Percentiles rank a stretch among this genome's conserved stretches.
Evolutionary conservation across 1,139 yeast species (phyloP).

Genomic region (Diutina rugosa): DNA sequence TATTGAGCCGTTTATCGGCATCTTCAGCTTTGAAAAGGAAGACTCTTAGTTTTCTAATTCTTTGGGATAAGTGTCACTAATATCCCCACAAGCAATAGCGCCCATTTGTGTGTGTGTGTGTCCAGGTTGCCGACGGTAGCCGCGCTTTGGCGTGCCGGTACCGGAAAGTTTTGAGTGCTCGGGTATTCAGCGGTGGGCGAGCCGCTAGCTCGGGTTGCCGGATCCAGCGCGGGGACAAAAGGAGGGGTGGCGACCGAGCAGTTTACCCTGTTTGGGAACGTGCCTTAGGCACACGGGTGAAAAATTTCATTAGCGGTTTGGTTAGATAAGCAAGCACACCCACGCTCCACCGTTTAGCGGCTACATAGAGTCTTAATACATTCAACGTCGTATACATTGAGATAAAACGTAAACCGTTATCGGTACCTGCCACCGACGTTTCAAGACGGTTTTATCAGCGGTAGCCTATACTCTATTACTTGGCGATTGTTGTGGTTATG

Average conservation of each 20-base stretch:
- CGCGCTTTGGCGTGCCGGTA: background rate
- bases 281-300: too few relatives aligned
- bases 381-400: background rate
- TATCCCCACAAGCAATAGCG: too few relatives aligned
- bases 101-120: background rate
- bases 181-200: background rate
- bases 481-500: background rate
- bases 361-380: background rate
- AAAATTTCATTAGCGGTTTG: too few relatives aligned
- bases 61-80: too few relatives aligned
- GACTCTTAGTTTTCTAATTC: slow-evolving; percentile 6
- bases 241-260: background rate
- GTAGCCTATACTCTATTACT: too few relatives aligned
- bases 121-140: background rate
- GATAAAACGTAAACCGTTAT: too few relatives aligned
- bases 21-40: slow-evolving; percentile 38
- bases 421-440: too few relatives aligned
- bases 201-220: background rate
- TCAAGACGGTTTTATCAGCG: too few relatives aligned
- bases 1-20: slow-evolving; percentile 44
- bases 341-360: background rate
- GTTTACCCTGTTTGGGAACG: background rate
- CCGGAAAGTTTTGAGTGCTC: background rate
- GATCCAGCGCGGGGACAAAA: background rate
- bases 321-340: too few relatives aligned